Conservation (phyloP, 2,329 filamentous ascomycete species). For the Aspergillus pseudoterreus region DNA sequence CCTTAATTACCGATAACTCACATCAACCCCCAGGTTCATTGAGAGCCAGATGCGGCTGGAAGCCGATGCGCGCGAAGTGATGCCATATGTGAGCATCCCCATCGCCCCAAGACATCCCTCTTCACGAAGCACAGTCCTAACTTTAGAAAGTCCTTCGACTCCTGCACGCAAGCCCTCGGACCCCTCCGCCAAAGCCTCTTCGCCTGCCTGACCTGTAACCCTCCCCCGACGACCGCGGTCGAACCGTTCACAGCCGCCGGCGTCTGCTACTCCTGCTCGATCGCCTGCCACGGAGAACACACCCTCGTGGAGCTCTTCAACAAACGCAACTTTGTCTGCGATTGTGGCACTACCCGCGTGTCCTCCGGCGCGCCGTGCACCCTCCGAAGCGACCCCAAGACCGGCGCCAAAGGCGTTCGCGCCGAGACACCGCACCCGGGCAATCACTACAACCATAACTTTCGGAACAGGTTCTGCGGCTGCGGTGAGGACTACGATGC, state of each 20-base stretch:
- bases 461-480: conserved; percentile 85
- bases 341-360: conserved; percentile 86
- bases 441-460: conserved; percentile 96
- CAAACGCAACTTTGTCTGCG: conserved; percentile 93
- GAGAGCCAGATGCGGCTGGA: conserved; percentile 85
- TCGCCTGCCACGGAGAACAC: conserved; percentile 95
- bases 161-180: conserved; percentile 86
- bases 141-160: conserved; percentile 72
- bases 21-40: conserved; percentile 63
- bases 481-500: conserved; percentile 87
- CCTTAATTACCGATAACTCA: conserved; percentile 1
- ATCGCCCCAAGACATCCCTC: not conserved
- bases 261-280: conserved; percentile 94
- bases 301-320: conserved; percentile 91
- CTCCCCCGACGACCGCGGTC: conserved; percentile 61
- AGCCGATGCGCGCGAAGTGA: conserved; percentile 87
- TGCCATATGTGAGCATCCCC: conserved; percentile 70
- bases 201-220: conserved; percentile 90
- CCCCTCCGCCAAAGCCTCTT: conserved; percentile 84
- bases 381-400: conserved; percentile 68
- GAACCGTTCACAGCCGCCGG: conserved; percentile 71
- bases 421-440: conserved; percentile 65
- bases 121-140: conserved; percentile 2
- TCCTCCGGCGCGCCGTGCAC: conserved; percentile 68
- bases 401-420: conserved; percentile 74